Percentiles rank a stretch among this genome's conserved stretches.
Conservation (phyloP, 2,329 filamentous ascomycete genomes). For the Neurospora crassa region DNA sequence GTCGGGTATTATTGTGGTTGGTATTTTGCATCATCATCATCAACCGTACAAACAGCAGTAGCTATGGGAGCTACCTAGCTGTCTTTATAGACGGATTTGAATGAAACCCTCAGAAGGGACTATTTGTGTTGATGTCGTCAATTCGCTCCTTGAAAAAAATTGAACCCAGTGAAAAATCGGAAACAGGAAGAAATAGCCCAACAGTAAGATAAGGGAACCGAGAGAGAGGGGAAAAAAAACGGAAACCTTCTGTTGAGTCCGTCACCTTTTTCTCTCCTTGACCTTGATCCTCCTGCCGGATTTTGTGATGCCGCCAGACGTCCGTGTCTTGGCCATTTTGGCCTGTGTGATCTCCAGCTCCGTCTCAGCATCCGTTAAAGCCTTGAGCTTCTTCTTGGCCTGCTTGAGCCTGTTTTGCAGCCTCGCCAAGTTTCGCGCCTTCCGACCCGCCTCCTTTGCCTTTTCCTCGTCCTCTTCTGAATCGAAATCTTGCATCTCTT, state of each 20-base stretch:
- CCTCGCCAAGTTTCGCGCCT: conserved; percentile 32
- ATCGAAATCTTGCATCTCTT: conserved; percentile 22
- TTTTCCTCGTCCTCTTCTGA: conserved; percentile 24
- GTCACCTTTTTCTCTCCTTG: conserved; percentile 50
- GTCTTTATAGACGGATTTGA: not conserved
- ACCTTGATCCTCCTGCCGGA: conserved; percentile 54
- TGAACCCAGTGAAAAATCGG: not conserved
- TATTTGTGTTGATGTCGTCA: not conserved
- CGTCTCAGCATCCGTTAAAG: conserved; percentile 45
- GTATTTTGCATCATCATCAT: not conserved
- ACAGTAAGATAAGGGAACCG: conserved; percentile 3
- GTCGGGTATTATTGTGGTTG: not conserved
- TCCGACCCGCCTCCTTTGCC: conserved; percentile 23
- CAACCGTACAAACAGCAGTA: not conserved
- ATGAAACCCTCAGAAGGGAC: not conserved
- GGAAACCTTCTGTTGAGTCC: conserved; percentile 2
- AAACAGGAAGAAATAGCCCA: conserved; percentile 1
- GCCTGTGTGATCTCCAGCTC: conserved; percentile 49
- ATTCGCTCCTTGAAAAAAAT: not conserved
- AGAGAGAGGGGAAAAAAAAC: conserved; percentile 6
- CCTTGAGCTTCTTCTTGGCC: conserved; percentile 44
- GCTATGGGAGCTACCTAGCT: not conserved
- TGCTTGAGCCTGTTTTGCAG: conserved; percentile 39
- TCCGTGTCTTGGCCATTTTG: conserved; percentile 57
- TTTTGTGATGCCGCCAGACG: conserved; percentile 49